A percentile compares a stretch with the other conserved stretches of the same genome.
Evolutionary conservation across 169 alveolate genomes (phyloP).

Genomic region (Cyclospora cayetanensis): DNA sequence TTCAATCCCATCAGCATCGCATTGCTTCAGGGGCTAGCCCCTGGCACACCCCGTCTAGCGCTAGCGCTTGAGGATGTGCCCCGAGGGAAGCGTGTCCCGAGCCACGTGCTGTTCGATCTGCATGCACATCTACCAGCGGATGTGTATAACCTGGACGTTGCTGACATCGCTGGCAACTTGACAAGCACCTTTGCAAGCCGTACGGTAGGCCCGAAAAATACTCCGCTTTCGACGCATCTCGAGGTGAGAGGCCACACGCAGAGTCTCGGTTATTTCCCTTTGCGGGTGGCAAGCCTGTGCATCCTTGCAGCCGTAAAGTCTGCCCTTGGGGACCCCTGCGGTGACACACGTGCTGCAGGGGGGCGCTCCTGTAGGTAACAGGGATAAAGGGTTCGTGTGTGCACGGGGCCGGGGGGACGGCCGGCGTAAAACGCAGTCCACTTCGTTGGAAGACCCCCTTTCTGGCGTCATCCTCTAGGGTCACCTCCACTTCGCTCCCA

Average conservation of each 20-base stretch:
- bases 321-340: too few species aligned
- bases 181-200: slow-evolving; percentile 56
- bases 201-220: slow-evolving; percentile 40
- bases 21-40: slow-evolving; percentile 64
- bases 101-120: slow-evolving; percentile 53
- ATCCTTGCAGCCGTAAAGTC: too few species aligned
- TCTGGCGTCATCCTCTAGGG: too few species aligned
- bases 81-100: slow-evolving; percentile 13
- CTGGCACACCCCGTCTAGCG: slow-evolving; percentile 64
- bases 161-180: slow-evolving; percentile 61
- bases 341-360: too few species aligned
- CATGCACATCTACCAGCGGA: slow-evolving; percentile 59
- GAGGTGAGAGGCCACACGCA: slow-evolving; percentile 44
- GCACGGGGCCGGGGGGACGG: too few species aligned
- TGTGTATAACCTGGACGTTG: slow-evolving; percentile 32
- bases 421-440: too few species aligned
- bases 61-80: slow-evolving; percentile 21
- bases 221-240: slow-evolving; percentile 58
- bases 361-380: too few species aligned
- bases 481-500: too few species aligned
- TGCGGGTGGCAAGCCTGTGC: too few species aligned
- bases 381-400: too few species aligned
- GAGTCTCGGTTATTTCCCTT: too few species aligned
- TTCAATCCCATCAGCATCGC: slow-evolving; percentile 57
- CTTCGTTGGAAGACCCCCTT: too few species aligned